These are phyloP conservation scores for Rhodocollybia butyracea DNA, from an alignment of 768 basidiomycete species.

Conservation along the genomic window DNA sequence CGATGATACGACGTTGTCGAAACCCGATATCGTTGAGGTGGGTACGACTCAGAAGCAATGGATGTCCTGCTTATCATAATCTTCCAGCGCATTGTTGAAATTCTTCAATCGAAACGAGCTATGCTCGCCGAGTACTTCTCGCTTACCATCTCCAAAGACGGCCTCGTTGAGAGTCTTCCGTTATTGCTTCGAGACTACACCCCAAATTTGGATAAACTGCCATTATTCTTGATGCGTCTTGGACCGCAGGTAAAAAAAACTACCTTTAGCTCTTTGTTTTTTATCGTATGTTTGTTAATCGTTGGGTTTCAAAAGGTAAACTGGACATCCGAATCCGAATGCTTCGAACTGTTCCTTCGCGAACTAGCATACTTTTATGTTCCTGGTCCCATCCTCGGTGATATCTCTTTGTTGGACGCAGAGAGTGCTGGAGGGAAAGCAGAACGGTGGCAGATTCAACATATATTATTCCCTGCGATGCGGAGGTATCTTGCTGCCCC, in stretches of 20 bases:
- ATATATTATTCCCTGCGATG: constrained; percentile 85
- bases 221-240: constrained; percentile 84
- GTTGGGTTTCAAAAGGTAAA: constrained; percentile 57
- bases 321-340: constrained; percentile 82
- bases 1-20: constrained; percentile 44
- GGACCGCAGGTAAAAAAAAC: constrained; percentile 88
- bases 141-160: constrained; percentile 62
- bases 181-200: constrained; percentile 83
- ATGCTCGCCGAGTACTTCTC: constrained; percentile 96
- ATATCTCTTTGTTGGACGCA: not conserved
- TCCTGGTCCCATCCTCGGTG: constrained; percentile 47
- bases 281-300: constrained; percentile 2
- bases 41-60: constrained; percentile 23
- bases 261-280: not conserved
- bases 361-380: constrained; percentile 93
- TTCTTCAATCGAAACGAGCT: constrained; percentile 56
- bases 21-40: constrained; percentile 70
- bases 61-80: not conserved
- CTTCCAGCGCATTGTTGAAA: constrained; percentile 59
- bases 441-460: constrained; percentile 84
- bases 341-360: constrained; percentile 81
- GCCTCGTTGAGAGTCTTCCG: constrained; percentile 73
- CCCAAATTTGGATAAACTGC: constrained; percentile 88
- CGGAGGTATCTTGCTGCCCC: constrained; percentile 71
- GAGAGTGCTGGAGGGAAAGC: constrained; percentile 34